A percentile compares a stretch with the other conserved stretches of the same genome.
phyloP scores from a whole-genome alignment of 176 grass and related monocot species.

The Carex cristatella region DNA sequence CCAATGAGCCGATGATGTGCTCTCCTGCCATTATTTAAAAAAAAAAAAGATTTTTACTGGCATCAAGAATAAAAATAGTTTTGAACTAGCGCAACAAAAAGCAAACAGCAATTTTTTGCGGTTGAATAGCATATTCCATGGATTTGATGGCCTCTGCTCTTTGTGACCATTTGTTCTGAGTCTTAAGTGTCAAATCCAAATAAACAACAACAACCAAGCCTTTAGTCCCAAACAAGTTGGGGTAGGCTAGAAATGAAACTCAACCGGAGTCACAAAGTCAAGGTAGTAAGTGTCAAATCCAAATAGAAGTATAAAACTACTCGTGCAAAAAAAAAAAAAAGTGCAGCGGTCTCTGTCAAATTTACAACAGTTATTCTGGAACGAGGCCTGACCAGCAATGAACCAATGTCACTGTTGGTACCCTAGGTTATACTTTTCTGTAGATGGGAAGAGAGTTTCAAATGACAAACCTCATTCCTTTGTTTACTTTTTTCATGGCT shows the following conservation, averaged over 20 bases:
- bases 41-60: neutral
- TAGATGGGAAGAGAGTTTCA: neutral
- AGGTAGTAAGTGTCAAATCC: neutral
- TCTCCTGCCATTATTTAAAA: constrained; percentile 40
- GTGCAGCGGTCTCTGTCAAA: neutral
- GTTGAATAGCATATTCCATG: neutral
- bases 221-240: too few species aligned
- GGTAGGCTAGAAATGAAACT: too few species aligned
- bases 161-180: neutral
- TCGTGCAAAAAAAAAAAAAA: neutral
- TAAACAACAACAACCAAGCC: too few species aligned
- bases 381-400: neutral
- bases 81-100: neutral
- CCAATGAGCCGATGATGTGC: constrained; percentile 53
- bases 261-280: too few species aligned
- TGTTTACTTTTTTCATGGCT: constrained; percentile 92
- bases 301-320: neutral
- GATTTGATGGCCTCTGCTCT: neutral
- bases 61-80: neutral
- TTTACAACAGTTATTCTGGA: neutral
- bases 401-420: neutral
- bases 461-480: constrained; percentile 59
- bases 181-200: too few species aligned
- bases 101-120: neutral
- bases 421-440: neutral